Percentiles rank a stretch among this genome's conserved stretches.
These are phyloP conservation scores for Backusella mclennaniae DNA, from an alignment of 192 early-diverging fungal genomes.

Conservation along the genomic window DNA sequence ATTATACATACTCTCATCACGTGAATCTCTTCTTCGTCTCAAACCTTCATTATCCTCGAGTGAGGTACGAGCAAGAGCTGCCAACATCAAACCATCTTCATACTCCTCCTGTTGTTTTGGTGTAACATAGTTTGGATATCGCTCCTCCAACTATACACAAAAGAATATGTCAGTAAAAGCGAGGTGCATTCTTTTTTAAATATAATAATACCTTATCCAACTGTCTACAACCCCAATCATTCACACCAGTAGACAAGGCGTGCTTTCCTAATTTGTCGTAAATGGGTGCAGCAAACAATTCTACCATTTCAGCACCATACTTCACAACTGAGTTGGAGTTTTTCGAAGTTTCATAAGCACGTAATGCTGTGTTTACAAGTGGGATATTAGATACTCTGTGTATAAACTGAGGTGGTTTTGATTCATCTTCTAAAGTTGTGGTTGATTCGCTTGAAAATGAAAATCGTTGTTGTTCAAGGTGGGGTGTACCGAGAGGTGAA, in stretches of 20 bases:
- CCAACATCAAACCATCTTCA: constrained; percentile 25
- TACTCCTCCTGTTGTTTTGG: constrained; percentile 18
- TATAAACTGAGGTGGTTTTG: constrained; percentile 14
- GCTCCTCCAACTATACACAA: constrained; percentile 23
- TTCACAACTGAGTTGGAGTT: constrained; percentile 58
- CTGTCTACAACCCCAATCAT: constrained; percentile 11
- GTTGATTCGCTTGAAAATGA: constrained; percentile 18
- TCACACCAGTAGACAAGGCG: constrained; percentile 11
- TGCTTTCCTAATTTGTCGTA: constrained; percentile 62
- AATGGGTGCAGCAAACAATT: constrained; percentile 73
- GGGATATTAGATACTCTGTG: constrained; percentile 49
- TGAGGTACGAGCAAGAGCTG: constrained; percentile 39
- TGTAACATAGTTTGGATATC: constrained; percentile 31
- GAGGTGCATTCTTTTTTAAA: neutral
- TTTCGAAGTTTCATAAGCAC: constrained; percentile 66
- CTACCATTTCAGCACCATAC: constrained; percentile 75
- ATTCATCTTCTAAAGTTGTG: neutral
- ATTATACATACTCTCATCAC: constrained; percentile 14
- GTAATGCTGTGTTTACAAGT: constrained; percentile 69
- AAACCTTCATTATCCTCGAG: constrained; percentile 16
- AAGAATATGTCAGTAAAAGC: neutral
- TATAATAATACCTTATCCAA: constrained; percentile 2
- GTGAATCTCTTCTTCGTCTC: constrained; percentile 17
- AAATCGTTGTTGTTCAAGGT: neutral
- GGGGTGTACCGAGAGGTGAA: constrained; percentile 8